A percentile compares a stretch with the other conserved stretches of the same genome.
phyloP scores from a whole-genome alignment of 148 eudicot genomes.

The Fallopia convolvulus region DNA sequence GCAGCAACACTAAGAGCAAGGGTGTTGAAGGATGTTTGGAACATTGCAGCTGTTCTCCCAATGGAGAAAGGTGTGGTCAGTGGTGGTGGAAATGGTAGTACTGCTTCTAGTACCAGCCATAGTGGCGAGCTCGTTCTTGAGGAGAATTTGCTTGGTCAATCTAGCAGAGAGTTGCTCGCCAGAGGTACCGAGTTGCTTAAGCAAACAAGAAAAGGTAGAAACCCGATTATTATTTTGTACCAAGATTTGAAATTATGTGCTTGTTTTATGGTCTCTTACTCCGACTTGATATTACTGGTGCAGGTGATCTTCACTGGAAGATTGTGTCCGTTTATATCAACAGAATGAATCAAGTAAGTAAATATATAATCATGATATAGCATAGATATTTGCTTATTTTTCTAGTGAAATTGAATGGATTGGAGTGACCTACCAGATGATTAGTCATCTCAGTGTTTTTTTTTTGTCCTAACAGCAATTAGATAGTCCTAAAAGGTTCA shows the following conservation, averaged over 20 bases:
- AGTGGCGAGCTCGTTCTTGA: slow-evolving; percentile 74
- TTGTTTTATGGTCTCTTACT: neutral
- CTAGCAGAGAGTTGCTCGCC: slow-evolving; percentile 69
- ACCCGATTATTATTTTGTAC: neutral
- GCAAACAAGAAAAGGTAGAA: slow-evolving; percentile 78
- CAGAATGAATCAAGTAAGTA: slow-evolving; percentile 53
- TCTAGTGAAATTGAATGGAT: neutral
- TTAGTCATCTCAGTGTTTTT: neutral
- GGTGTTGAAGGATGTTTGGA: slow-evolving; percentile 90
- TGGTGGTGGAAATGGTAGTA: slow-evolving; percentile 30
- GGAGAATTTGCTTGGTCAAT: slow-evolving; percentile 78
- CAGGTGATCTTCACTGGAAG: slow-evolving; percentile 98
- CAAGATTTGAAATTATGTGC: neutral
- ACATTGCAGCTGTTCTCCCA: slow-evolving; percentile 81
- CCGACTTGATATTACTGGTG: neutral
- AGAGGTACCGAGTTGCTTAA: slow-evolving; percentile 78
- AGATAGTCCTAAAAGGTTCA: slow-evolving; percentile 6
- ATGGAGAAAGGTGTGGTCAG: slow-evolving; percentile 57
- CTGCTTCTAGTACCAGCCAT: slow-evolving; percentile 56
- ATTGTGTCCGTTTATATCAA: slow-evolving; percentile 89
- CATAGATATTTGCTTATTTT: neutral
- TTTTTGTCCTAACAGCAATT: neutral
- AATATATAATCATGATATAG: neutral
- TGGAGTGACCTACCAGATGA: slow-evolving; percentile 2
- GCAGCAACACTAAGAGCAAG: slow-evolving; percentile 90